A percentile compares a stretch with the other conserved stretches of the same genome.
Evolutionary conservation across 805 yeast genomes (phyloP).

Genomic region (Starmerella lactis-condensi): DNA sequence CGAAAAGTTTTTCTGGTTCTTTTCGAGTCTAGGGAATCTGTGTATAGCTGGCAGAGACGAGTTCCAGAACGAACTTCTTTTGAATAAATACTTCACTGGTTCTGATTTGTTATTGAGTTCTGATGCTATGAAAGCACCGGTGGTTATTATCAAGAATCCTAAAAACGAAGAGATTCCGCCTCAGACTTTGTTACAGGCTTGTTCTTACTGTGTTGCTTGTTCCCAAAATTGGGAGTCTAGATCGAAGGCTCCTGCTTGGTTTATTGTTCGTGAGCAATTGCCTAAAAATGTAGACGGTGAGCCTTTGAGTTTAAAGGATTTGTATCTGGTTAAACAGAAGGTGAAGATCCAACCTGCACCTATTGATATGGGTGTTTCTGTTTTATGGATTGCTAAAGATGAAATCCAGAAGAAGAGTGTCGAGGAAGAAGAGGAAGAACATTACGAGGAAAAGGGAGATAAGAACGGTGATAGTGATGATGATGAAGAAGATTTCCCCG

Average conservation of each 20-base stretch:
- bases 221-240: conserved; percentile 74
- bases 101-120: conserved; percentile 57
- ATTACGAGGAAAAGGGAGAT: conserved; percentile 10
- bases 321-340: conserved; percentile 36
- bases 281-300: conserved; percentile 41
- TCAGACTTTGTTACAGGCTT: conserved; percentile 56
- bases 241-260: conserved; percentile 68
- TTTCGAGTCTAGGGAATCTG: conserved; percentile 61
- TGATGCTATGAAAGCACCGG: conserved; percentile 54
- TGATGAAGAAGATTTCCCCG: conserved; percentile 15
- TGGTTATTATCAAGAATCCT: conserved; percentile 69
- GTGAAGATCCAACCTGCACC: conserved; percentile 52
- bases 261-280: conserved; percentile 48
- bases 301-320: conserved; percentile 41
- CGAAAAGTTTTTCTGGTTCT: conserved; percentile 87
- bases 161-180: conserved; percentile 53
- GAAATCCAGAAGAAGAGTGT: conserved; percentile 24
- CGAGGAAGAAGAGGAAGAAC: conserved; percentile 9
- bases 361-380: conserved; percentile 74
- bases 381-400: conserved; percentile 54
- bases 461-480: conserved; percentile 22
- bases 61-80: conserved; percentile 60
- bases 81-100: conserved; percentile 54
- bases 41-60: conserved; percentile 76
- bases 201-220: conserved; percentile 53